A percentile compares a stretch with the other conserved stretches of the same genome.
Conservation (phyloP, 2,329 filamentous ascomycete species). For the Colletotrichum sp. region DNA sequence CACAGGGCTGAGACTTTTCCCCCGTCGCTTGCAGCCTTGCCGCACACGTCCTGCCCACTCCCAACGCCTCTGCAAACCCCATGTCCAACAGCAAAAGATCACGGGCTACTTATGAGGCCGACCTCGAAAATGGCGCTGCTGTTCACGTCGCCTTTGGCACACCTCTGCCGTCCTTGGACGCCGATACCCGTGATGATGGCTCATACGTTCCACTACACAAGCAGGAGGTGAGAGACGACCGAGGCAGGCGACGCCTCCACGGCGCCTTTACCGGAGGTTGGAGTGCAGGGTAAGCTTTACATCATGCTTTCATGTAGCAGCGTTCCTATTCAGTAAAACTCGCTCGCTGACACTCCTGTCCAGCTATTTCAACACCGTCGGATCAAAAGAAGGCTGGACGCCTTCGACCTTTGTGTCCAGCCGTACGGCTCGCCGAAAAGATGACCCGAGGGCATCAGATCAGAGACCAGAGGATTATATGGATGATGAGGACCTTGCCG, state of each 20-base stretch:
- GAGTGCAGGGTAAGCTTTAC: slow-evolving; percentile 83
- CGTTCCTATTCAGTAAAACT: neutral
- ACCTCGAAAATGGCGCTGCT: slow-evolving; percentile 68
- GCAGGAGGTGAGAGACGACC: slow-evolving; percentile 94
- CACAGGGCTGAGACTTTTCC: neutral
- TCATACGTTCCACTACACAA: slow-evolving; percentile 97
- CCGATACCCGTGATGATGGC: slow-evolving; percentile 82
- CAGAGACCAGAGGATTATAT: slow-evolving; percentile 90
- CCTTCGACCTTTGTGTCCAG: slow-evolving; percentile 93
- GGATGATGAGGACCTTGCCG: slow-evolving; percentile 94
- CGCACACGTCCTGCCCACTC: neutral
- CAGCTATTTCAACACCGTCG: slow-evolving; percentile 97
- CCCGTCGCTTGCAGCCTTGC: neutral
- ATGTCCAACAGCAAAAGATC: slow-evolving; percentile 66
- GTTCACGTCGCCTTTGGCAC: slow-evolving; percentile 85
- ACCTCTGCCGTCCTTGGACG: slow-evolving; percentile 77
- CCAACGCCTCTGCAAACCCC: neutral
- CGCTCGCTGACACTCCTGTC: slow-evolving; percentile 31
- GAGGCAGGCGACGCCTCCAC: slow-evolving; percentile 87
- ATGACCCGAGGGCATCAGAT: slow-evolving; percentile 53
- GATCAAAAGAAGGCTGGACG: slow-evolving; percentile 97
- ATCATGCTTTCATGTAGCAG: neutral
- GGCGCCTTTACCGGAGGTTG: slow-evolving; percentile 97
- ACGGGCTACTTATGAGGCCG: slow-evolving; percentile 77
- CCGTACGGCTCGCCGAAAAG: slow-evolving; percentile 75